Base-by-base conservation (phyloP, 208 protist species). In the Vickermania spadyakhi region DNA sequence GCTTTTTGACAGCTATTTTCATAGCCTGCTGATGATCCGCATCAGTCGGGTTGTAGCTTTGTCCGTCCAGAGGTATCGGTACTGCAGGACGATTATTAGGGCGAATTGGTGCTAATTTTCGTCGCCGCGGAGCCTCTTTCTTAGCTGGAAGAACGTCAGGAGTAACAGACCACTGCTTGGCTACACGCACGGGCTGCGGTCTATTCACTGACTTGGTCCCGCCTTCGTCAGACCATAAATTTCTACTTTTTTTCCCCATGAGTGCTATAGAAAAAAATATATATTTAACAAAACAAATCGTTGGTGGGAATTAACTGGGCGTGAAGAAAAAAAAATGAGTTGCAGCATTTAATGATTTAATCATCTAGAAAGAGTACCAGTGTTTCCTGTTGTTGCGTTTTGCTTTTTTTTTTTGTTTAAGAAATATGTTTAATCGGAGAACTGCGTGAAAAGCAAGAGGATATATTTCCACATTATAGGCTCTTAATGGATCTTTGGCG, bases 11-110 rank as follows among this genome's bases (percentile, higher is more conserved):
- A 0, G 77, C 84, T 45, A 67, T 76, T 0, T 45, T 41, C 4
- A 94, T 79, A 4, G 82, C 88, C 21, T 54, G 31, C 68, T 94
- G 88, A 64, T 94, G 88, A 52, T 86, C 84, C 3, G 65, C 70
- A 58, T 92, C 79, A 7, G 60, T 23, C 0, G 88, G 88, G 75
- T 94, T 91, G 78, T 94, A 94, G 70, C 83, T 91, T 62, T 94
- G 88, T 0, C 88, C 88, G 4, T 54, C 71, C 28, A 87, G 77
- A 1, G 88, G 88, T 4, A 72, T 52, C 1, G 84, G 55, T 18
- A 94, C 82, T 29, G 88, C 88, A 7, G 68, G 75, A 49, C 88
- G 84, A n/a, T 84, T 84, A 73, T 94, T 94, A 2, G 84, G 88
- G 1, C 73, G 70, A 23, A 81, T 79, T 28, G 70, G 75, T 0